Conservation (phyloP, 257 asterid species). For the Solanum habrochaites region DNA sequence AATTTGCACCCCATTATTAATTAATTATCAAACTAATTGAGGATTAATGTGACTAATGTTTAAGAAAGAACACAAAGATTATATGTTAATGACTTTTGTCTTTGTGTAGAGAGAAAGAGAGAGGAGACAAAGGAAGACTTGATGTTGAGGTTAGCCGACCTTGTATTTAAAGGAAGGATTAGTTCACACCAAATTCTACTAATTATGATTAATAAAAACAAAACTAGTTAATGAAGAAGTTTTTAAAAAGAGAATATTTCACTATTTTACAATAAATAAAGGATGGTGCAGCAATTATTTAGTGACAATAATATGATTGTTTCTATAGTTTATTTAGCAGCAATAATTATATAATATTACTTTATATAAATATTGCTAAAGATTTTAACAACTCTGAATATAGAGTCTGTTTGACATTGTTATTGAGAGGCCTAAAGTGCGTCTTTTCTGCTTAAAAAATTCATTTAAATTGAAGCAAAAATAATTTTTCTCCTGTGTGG, state of each 20-base stretch:
- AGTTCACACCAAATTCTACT: conserved; percentile 1
- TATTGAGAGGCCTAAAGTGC: too few relatives aligned
- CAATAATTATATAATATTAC: too few relatives aligned
- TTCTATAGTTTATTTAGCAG: too few relatives aligned
- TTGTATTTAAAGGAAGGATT: conserved; percentile 24
- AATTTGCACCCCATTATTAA: conserved; percentile 24
- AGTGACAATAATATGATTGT: too few relatives aligned
- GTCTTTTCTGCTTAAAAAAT: too few relatives aligned
- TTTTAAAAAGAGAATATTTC: neutral
- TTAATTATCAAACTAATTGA: neutral
- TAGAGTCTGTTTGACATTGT: too few relatives aligned
- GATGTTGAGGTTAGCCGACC: conserved; percentile 10
- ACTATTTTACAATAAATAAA: neutral
- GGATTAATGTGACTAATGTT: neutral
- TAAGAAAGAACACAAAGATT: neutral
- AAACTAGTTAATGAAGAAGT: neutral
- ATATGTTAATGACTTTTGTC: neutral
- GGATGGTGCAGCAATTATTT: neutral
- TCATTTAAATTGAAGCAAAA: too few relatives aligned
- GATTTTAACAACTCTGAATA: too few relatives aligned
- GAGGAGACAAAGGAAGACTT: conserved; percentile 1
- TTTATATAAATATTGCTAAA: too few relatives aligned
- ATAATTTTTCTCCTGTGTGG: too few relatives aligned
- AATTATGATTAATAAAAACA: neutral
- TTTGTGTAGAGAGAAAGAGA: neutral